These are phyloP conservation scores for Aureobasidium sp. DNA, from an alignment of 2,329 filamentous ascomycete genomes.

Conservation along the genomic window DNA sequence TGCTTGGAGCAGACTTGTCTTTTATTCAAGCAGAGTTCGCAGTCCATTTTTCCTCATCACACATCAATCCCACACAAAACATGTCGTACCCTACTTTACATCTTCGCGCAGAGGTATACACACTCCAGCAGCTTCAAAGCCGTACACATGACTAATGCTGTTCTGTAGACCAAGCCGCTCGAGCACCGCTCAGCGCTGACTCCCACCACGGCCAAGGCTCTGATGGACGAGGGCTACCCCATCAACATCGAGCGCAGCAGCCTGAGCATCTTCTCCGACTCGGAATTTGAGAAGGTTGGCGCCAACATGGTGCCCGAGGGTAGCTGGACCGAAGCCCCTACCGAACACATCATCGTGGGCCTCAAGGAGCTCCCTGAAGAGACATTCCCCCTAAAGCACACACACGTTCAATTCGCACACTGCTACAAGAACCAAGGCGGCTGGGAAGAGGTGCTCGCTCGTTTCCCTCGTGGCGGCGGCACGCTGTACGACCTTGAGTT, in stretches of 20 bases:
- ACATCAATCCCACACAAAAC: not conserved
- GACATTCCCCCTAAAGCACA: constrained; percentile 61
- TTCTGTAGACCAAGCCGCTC: constrained; percentile 28
- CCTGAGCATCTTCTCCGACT: constrained; percentile 32
- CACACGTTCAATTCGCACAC: constrained; percentile 35
- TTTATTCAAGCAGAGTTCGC: not conserved
- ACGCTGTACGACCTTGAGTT: constrained; percentile 83
- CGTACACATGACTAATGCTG: not conserved
- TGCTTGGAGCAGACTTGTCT: not conserved
- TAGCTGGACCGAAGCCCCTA: constrained; percentile 35
- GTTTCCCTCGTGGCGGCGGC: constrained; percentile 69
- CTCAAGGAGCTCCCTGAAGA: constrained; percentile 44
- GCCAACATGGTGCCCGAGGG: constrained; percentile 33
- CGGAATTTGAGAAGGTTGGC: constrained; percentile 34
- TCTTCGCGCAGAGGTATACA: constrained; percentile 17
- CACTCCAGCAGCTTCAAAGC: not conserved
- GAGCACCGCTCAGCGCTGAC: constrained; percentile 32
- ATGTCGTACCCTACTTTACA: constrained; percentile 18
- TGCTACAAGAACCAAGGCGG: constrained; percentile 51
- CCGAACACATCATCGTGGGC: constrained; percentile 30
- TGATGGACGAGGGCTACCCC: constrained; percentile 34
- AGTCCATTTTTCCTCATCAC: not conserved
- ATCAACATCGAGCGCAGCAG: constrained; percentile 33
- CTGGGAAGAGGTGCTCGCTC: constrained; percentile 70
- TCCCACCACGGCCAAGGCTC: constrained; percentile 32